phyloP scores from a whole-genome alignment of 495 filamentous ascomycete genomes.

The Hypomontagnella submonticulosa region DNA sequence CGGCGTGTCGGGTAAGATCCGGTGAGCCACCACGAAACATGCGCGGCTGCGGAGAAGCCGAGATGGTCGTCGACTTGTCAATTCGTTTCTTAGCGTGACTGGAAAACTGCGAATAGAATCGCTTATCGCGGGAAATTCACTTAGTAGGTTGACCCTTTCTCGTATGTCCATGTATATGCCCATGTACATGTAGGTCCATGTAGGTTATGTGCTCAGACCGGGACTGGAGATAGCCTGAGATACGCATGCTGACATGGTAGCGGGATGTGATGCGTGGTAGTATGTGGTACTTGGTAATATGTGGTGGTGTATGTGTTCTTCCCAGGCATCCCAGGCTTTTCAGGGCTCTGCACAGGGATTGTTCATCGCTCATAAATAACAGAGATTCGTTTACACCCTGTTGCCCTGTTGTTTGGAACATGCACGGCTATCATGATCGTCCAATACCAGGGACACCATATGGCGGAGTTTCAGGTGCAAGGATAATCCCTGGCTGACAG shows the following conservation, averaged over 20 bases:
- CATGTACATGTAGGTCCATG: too few relatives aligned
- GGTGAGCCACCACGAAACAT: constrained; percentile 39
- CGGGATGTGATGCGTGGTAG: too few relatives aligned
- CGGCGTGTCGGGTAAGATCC: constrained; percentile 44
- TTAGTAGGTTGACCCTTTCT: constrained; percentile 6
- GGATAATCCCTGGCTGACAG: constrained; percentile 32
- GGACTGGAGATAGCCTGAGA: too few relatives aligned
- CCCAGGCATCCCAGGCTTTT: not conserved
- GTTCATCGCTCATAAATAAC: constrained; percentile 35
- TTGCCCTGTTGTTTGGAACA: not conserved
- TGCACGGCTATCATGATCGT: constrained; percentile 36
- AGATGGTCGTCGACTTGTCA: constrained; percentile 26
- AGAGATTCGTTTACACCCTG: constrained; percentile 27
- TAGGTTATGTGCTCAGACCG: too few relatives aligned
- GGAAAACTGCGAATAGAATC: constrained; percentile 15
- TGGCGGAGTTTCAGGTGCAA: constrained; percentile 42
- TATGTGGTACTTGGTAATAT: too few relatives aligned
- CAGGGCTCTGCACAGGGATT: constrained; percentile 34
- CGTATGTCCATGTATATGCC: constrained; percentile 12
- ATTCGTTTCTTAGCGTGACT: constrained; percentile 20
- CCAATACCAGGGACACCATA: constrained; percentile 36
- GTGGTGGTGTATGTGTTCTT: not conserved
- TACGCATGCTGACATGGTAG: not conserved
- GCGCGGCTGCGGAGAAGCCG: constrained; percentile 44
- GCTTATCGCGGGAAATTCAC: constrained; percentile 11